phyloP scores from a whole-genome alignment of 768 basidiomycete species.

The Psilocybe tampanensis region DNA sequence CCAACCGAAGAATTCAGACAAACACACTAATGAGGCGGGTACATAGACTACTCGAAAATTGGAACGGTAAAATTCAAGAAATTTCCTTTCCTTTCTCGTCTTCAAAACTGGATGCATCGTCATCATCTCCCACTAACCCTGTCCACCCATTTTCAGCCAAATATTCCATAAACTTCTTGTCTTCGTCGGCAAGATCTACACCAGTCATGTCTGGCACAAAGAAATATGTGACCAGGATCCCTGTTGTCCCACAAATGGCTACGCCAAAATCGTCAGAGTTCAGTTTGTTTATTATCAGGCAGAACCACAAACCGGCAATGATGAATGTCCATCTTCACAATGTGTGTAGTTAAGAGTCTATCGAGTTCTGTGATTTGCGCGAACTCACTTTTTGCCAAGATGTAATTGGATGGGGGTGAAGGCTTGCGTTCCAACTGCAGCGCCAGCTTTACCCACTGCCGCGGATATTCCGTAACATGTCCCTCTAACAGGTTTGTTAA shows the following conservation, averaged over 20 bases:
- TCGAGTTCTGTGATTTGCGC: background rate
- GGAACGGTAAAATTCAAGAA: background rate
- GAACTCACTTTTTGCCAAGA: slow-evolving; percentile 60
- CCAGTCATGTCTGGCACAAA: slow-evolving; percentile 72
- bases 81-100: background rate
- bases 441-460: slow-evolving; percentile 71
- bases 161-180: slow-evolving; percentile 61
- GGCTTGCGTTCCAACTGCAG: slow-evolving; percentile 70
- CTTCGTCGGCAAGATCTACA: slow-evolving; percentile 67
- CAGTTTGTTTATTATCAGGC: background rate
- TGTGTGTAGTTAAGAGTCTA: background rate
- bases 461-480: slow-evolving; percentile 73
- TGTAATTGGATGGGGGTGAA: slow-evolving; percentile 70
- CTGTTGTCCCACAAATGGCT: slow-evolving; percentile 66
- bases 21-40: background rate
- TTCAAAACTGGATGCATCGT: slow-evolving; percentile 24
- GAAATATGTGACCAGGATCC: slow-evolving; percentile 67
- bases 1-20: no score
- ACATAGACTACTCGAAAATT: background rate
- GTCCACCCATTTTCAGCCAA: slow-evolving; percentile 66
- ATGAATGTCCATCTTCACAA: slow-evolving; percentile 64
- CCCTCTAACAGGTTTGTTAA: slow-evolving; percentile 36
- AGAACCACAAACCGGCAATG: slow-evolving; percentile 31
- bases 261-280: slow-evolving; percentile 9
- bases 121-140: slow-evolving; percentile 62